phyloP scores from a whole-genome alignment of 169 alveolate genomes.

The Plasmodium berghei region DNA sequence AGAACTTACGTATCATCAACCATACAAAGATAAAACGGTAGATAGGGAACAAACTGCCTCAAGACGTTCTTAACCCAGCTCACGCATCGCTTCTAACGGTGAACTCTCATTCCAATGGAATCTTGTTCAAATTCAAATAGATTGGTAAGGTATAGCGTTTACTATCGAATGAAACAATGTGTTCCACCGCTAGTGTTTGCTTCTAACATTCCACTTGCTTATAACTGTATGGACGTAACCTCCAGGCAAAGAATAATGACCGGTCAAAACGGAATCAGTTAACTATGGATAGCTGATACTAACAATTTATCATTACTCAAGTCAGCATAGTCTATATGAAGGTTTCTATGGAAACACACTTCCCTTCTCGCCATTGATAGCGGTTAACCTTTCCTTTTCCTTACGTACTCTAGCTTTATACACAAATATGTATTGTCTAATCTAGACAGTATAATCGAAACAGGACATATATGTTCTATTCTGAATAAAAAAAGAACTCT shows the following conservation, averaged over 20 bases:
- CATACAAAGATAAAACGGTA: slow-evolving; percentile 64
- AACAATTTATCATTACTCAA: slow-evolving; percentile 19
- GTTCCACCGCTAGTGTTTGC: slow-evolving; percentile 38
- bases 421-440: not conserved
- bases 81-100: slow-evolving; percentile 77
- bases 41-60: slow-evolving; percentile 82
- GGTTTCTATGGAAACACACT: slow-evolving; percentile 25
- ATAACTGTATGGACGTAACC: slow-evolving; percentile 26
- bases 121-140: slow-evolving; percentile 74
- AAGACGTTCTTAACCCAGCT: slow-evolving; percentile 81
- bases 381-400: slow-evolving; percentile 24
- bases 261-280: slow-evolving; percentile 21
- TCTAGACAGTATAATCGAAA: not conserved
- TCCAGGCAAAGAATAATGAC: slow-evolving; percentile 24
- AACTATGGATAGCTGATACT: slow-evolving; percentile 21
- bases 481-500: slow-evolving; percentile 10
- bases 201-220: slow-evolving; percentile 21
- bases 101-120: slow-evolving; percentile 80
- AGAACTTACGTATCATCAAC: slow-evolving; percentile 43
- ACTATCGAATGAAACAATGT: slow-evolving; percentile 52
- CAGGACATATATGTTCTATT: slow-evolving; percentile 10
- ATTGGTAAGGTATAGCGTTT: slow-evolving; percentile 54
- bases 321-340: slow-evolving; percentile 21
- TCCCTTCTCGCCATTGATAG: slow-evolving; percentile 27
- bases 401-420: slow-evolving; percentile 15